phyloP scores from a whole-genome alignment of 768 basidiomycete genomes.

The Boletus fagicola region DNA sequence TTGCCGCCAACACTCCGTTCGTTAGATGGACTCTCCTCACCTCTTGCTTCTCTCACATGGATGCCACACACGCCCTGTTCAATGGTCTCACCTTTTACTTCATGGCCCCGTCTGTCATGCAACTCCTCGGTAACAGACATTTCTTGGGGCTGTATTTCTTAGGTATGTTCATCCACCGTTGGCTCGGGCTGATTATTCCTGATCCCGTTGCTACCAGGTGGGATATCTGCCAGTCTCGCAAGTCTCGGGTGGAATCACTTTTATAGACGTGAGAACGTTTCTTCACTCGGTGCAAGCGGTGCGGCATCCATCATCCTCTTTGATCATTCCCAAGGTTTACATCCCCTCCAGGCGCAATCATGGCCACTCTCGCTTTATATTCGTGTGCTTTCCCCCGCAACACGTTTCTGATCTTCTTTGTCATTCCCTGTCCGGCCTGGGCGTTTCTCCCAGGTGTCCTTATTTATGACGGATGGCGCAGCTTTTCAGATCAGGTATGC shows the following conservation, averaged over 20 bases:
- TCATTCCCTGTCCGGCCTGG: constrained; percentile 82
- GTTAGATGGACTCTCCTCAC: constrained; percentile 75
- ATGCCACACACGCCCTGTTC: constrained; percentile 60
- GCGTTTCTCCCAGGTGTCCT: constrained; percentile 60
- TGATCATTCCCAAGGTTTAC: background rate
- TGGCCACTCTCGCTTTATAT: constrained; percentile 66
- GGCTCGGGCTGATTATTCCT: background rate
- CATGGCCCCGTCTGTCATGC: constrained; percentile 64
- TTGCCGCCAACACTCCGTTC: background rate
- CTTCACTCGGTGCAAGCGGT: constrained; percentile 75
- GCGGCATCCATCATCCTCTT: constrained; percentile 13
- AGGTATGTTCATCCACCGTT: constrained; percentile 39
- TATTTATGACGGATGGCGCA: constrained; percentile 36
- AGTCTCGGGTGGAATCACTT: constrained; percentile 47
- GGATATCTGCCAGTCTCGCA: constrained; percentile 52
- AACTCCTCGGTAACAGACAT: constrained; percentile 58
- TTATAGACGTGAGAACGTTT: constrained; percentile 30
- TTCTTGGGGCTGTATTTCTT: constrained; percentile 76
- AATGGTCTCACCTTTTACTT: constrained; percentile 80
- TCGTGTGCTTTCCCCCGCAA: constrained; percentile 67
- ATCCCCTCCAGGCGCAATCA: constrained; percentile 59
- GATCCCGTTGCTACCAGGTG: constrained; percentile 43
- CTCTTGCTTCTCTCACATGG: constrained; percentile 66
- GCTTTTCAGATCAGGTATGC: constrained; percentile 36
- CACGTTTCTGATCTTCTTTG: constrained; percentile 69